Evolutionary conservation across 306 rosid species (phyloP).

Genomic region (Clitoria ternatea): DNA sequence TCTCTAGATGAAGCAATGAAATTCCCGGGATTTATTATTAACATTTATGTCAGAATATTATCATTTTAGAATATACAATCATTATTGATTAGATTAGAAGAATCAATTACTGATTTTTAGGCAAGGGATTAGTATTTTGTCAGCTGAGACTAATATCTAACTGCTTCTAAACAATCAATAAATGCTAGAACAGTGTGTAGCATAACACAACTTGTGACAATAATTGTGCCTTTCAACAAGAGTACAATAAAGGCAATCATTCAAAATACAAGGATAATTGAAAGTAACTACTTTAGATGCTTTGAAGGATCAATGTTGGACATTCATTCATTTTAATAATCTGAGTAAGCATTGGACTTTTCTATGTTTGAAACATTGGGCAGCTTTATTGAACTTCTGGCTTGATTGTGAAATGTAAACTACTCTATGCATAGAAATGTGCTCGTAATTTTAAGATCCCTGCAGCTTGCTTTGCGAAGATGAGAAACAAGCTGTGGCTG

Average conservation of each 20-base stretch:
- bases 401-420: constrained; percentile 25
- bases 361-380: background rate
- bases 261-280: constrained; percentile 2
- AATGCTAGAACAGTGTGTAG: background rate
- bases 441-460: constrained; percentile 1
- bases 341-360: background rate
- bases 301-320: background rate
- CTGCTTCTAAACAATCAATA: background rate
- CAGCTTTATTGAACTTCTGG: background rate
- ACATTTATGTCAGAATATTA: background rate
- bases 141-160: background rate
- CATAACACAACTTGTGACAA: background rate
- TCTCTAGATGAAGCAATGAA: background rate
- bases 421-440: background rate
- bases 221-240: background rate
- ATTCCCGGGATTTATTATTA: background rate
- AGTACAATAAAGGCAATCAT: background rate
- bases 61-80: background rate
- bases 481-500: constrained; percentile 89
- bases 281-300: background rate
- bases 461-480: constrained; percentile 87
- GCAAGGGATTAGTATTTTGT: background rate
- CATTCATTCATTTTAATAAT: background rate
- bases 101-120: background rate
- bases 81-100: background rate